A percentile compares a stretch with the other conserved stretches of the same genome.
Conservation (phyloP, 805 yeast species). For the Candida loeiensis region DNA sequence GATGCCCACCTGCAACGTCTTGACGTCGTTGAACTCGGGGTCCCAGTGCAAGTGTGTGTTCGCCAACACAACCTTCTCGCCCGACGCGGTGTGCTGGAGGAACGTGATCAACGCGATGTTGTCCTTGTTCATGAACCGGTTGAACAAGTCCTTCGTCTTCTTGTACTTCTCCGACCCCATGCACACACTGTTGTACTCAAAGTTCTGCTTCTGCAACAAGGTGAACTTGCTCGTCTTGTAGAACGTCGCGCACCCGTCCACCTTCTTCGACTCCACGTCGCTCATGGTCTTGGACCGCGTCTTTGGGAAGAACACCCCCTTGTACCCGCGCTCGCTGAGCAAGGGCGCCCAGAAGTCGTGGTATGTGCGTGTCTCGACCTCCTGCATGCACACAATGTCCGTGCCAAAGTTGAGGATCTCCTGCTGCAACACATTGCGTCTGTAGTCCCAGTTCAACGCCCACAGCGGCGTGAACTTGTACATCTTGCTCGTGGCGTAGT, state of each 20-base stretch:
- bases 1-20: conserved; percentile 91
- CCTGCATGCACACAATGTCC: conserved; percentile 90
- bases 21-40: conserved; percentile 93
- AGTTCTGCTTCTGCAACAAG: conserved; percentile 62
- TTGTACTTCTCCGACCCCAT: conserved; percentile 82
- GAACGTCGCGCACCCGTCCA: conserved; percentile 98
- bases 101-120: conserved; percentile 79
- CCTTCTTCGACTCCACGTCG: conserved; percentile 76
- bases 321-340: conserved; percentile 70
- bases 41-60: conserved; percentile 99
- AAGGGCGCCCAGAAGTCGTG: conserved; percentile 84
- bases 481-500: conserved; percentile 88
- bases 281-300: conserved; percentile 90
- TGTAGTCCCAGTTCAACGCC: conserved; percentile 93
- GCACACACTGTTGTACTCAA: conserved; percentile 82
- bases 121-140: conserved; percentile 94
- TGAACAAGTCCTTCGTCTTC: conserved; percentile 90
- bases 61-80: conserved; percentile 68
- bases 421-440: conserved; percentile 70
- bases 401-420: conserved; percentile 65
- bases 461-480: conserved; percentile 95
- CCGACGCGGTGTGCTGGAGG: conserved; percentile 69
- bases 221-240: conserved; percentile 67
- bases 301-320: conserved; percentile 78
- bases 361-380: conserved; percentile 82